Base-by-base conservation (phyloP, 1,139 yeast genomes). In the Kurtzmaniella quercitrusa region DNA sequence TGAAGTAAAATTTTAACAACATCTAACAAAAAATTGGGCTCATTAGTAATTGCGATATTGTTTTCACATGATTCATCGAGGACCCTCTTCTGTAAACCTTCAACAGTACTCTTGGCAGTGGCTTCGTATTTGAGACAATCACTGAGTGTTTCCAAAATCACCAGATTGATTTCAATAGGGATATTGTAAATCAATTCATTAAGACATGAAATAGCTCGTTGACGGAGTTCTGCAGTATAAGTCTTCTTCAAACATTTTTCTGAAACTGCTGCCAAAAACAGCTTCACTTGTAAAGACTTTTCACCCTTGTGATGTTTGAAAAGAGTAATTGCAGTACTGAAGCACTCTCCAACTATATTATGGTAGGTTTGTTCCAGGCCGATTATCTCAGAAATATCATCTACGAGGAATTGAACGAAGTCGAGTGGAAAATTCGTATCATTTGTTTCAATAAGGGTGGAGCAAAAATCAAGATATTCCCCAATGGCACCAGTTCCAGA, bases 191-290 rank as follows among this genome's bases (percentile, higher is more conserved):
- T 57, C 49, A 37, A 51, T 25, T 56, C 55, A n/a, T 70, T 65
- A 9, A 77, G 53, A 7, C 69, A 63, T 14, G 48, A 45, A 10
- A 81, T 62, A 7, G 82, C 70, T 40, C 64, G 65, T 48, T 74
- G 76, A 41, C 82, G 64, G 15, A 80, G 69, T 41, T 79, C 84
- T 46, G 75, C 62, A 7, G 82, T 77, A 45, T 70, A 68, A 12
- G 65, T 62, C 39, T 73, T 69, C 38, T 69, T 66, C 2, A 62
- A 51, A 5, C 71, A 65, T 43, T 71, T 75, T n/a, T 59, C 61
- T 2, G 64, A 46, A 18, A 71, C 55, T 7, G 62, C 55, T 2
- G 52, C 43, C 25, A 51, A 43, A 34, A 57, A 45, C 1, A 40
- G 43, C 2, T 55, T 58, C 34, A 65, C 58, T 5, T 43, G 47